These are phyloP conservation scores for Hordeum pubiflorum DNA, from an alignment of 202 grass and related monocot genomes.

Conservation along the genomic window DNA sequence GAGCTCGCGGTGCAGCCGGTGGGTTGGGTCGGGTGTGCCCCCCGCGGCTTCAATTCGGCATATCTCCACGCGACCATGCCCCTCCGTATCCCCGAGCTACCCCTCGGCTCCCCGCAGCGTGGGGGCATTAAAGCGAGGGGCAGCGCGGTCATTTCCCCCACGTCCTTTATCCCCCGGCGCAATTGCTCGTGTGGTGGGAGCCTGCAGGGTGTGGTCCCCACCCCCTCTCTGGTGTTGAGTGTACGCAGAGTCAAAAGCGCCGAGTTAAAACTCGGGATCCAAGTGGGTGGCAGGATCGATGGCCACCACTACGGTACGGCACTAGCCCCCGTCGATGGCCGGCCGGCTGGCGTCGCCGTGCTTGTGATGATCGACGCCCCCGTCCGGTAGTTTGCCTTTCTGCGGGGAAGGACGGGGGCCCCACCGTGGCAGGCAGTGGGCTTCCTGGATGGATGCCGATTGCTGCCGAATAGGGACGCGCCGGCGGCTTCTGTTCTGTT, in stretches of 20 bases:
- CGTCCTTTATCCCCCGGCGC: constrained; percentile 38
- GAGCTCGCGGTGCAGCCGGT: neutral
- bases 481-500: neutral
- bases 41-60: neutral
- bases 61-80: constrained; percentile 7
- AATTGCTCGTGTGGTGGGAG: constrained; percentile 55
- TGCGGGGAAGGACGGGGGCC: neutral
- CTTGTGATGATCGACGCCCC: neutral
- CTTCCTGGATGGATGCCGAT: neutral
- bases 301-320: too few species aligned
- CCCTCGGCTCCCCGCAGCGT: neutral
- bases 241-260: constrained; percentile 29
- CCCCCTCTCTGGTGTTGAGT: neutral
- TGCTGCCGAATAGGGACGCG: neutral
- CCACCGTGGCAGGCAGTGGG: neutral
- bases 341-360: neutral
- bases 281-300: neutral
- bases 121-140: neutral
- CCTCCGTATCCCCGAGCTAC: neutral
- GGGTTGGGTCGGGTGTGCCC: constrained; percentile 5
- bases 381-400: neutral
- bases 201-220: constrained; percentile 20
- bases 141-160: constrained; percentile 7
- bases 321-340: too few species aligned
- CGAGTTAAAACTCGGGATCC: constrained; percentile 21